A percentile compares a stretch with the other conserved stretches of the same genome.
Conservation (phyloP, 2,329 filamentous ascomycete species). For the Talaromyces sp. region DNA sequence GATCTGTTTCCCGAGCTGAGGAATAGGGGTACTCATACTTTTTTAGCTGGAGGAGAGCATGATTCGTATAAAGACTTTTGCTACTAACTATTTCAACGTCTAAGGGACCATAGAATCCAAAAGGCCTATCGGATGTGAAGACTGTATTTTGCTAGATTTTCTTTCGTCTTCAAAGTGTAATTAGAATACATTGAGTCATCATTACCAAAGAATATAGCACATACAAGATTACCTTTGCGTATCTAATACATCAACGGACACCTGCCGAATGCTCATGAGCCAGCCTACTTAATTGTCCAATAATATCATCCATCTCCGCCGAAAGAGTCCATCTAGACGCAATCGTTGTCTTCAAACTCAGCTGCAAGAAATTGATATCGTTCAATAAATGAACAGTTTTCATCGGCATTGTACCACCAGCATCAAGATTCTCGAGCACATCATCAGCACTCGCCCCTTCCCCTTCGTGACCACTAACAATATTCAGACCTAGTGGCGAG, state of each 20-base stretch:
- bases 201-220: background rate
- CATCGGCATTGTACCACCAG: background rate
- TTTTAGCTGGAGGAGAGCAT: background rate
- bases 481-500: background rate
- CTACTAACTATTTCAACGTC: background rate
- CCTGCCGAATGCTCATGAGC: background rate
- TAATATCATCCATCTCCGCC: background rate
- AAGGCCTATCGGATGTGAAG: background rate
- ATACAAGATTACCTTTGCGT: background rate
- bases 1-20: background rate
- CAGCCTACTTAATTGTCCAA: background rate
- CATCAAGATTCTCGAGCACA: background rate
- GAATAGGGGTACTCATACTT: background rate
- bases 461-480: background rate
- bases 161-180: background rate
- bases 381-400: background rate
- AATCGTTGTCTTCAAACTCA: background rate
- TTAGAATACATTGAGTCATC: background rate
- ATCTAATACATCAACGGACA: background rate
- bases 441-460: background rate
- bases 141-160: background rate
- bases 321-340: background rate
- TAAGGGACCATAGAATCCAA: background rate
- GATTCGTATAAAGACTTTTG: background rate
- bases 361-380: background rate